A percentile compares a stretch with the other conserved stretches of the same genome.
Conservation (phyloP, 306 rosid species). For the Cucumis hystrix region DNA sequence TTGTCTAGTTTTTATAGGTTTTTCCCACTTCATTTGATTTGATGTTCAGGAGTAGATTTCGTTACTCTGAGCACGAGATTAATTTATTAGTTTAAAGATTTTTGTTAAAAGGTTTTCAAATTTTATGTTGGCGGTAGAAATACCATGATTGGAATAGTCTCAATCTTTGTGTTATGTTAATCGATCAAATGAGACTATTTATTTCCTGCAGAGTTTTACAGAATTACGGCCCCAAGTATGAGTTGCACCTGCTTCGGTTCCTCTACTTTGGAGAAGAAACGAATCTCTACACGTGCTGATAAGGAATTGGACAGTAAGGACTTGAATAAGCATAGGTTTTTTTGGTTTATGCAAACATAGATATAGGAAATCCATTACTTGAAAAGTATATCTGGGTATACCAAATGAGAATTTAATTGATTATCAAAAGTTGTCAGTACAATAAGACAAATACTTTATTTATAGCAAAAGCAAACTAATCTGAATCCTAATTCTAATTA, state of each 20-base stretch:
- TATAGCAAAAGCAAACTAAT: no score
- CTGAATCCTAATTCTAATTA: no score
- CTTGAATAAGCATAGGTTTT: background rate
- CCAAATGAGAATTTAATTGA: no score
- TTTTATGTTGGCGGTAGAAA: background rate
- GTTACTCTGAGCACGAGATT: background rate
- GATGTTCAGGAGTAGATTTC: background rate
- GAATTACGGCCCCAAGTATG: conserved; percentile 25
- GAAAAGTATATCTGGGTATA: no score
- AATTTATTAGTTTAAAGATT: background rate
- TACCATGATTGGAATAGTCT: background rate
- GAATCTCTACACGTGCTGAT: conserved; percentile 16
- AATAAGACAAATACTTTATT: no score
- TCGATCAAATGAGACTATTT: background rate
- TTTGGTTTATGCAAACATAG: background rate
- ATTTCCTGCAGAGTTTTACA: background rate
- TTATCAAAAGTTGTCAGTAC: no score
- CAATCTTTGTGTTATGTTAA: background rate
- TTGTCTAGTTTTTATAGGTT: background rate
- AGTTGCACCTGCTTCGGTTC: conserved; percentile 78
- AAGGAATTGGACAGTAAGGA: conserved; percentile 42
- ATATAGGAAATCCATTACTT: background rate
- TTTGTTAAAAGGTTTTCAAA: background rate
- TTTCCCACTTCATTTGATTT: background rate
- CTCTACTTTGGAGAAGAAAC: conserved; percentile 25